Evolutionary conservation across 2,329 filamentous ascomycete species (phyloP).

Genomic region (Emmonsia crescens): DNA sequence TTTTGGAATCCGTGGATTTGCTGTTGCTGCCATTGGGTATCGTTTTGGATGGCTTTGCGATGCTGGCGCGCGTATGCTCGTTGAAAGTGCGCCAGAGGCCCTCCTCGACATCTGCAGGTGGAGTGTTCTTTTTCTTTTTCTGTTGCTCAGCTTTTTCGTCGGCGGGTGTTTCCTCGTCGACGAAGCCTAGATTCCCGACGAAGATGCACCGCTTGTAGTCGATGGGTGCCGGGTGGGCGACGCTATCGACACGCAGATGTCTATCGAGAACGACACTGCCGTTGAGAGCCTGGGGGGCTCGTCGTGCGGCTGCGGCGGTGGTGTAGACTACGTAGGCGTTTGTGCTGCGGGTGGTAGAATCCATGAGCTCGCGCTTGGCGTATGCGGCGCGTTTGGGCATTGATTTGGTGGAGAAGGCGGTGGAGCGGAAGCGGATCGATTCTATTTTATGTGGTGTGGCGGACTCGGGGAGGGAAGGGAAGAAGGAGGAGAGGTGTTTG

Average conservation of each 20-base stretch:
- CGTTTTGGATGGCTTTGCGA: not conserved
- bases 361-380: constrained; percentile 82
- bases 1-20: not conserved
- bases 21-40: too few species aligned
- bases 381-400: constrained; percentile 92
- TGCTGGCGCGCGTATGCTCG: constrained; percentile 19
- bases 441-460: constrained; percentile 61
- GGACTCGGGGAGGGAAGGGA: constrained; percentile 43
- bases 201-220: constrained; percentile 90
- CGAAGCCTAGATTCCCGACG: constrained; percentile 90
- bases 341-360: constrained; percentile 79
- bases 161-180: constrained; percentile 74
- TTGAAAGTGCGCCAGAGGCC: constrained; percentile 46
- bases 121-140: constrained; percentile 59
- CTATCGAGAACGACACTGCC: constrained; percentile 73
- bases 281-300: constrained; percentile 68
- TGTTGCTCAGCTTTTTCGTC: constrained; percentile 51
- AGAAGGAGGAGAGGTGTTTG: constrained; percentile 65
- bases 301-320: constrained; percentile 60
- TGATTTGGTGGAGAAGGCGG: constrained; percentile 61
- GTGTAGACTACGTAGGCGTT: constrained; percentile 92
- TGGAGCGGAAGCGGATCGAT: constrained; percentile 87
- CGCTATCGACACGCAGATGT: constrained; percentile 80
- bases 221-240: constrained; percentile 72
- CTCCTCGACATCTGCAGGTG: constrained; percentile 80